Percentiles rank a stretch among this genome's conserved stretches.
phyloP scores from a whole-genome alignment of 495 filamentous ascomycete species.

The Penicillium samsonianum region DNA sequence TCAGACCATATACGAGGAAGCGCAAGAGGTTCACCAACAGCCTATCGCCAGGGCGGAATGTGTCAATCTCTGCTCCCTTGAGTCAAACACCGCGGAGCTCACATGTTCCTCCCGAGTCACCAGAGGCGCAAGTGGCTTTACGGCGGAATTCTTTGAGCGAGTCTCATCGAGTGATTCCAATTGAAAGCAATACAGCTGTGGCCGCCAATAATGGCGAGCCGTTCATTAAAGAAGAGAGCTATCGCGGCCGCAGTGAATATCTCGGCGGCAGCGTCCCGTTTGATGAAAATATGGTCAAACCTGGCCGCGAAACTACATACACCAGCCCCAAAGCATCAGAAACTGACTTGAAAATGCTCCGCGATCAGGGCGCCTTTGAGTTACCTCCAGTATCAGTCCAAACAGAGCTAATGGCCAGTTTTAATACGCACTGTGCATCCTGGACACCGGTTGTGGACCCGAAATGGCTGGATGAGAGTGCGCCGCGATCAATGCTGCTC shows the following conservation, averaged over 20 bases:
- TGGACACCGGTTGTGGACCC: conserved; percentile 35
- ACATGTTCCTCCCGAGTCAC: conserved; percentile 22
- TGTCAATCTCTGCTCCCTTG: conserved; percentile 16
- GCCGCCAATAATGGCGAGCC: conserved; percentile 21
- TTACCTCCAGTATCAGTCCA: conserved; percentile 29
- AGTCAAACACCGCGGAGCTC: conserved; percentile 25
- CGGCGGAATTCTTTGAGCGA: conserved; percentile 5
- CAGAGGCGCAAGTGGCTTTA: conserved; percentile 7
- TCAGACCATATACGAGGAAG: conserved; percentile 32
- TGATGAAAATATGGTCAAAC: conserved; percentile 37
- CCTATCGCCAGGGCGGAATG: conserved; percentile 26
- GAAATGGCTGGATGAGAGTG: conserved; percentile 27
- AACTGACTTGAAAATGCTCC: conserved; percentile 30
- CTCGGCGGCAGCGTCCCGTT: conserved; percentile 34
- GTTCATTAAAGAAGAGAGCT: conserved; percentile 34
- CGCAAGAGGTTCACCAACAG: conserved; percentile 36
- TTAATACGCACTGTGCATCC: conserved; percentile 29
- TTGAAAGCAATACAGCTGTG: neutral
- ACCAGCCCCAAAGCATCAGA: conserved; percentile 29
- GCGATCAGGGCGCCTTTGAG: conserved; percentile 33
- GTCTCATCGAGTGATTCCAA: conserved; percentile 9
- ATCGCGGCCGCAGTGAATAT: conserved; percentile 34
- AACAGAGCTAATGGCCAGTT: conserved; percentile 29
- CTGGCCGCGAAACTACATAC: conserved; percentile 31
- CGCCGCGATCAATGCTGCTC: conserved; percentile 31